phyloP scores from a whole-genome alignment of 163 green algal genomes.

The Scenedesmus sp. region DNA sequence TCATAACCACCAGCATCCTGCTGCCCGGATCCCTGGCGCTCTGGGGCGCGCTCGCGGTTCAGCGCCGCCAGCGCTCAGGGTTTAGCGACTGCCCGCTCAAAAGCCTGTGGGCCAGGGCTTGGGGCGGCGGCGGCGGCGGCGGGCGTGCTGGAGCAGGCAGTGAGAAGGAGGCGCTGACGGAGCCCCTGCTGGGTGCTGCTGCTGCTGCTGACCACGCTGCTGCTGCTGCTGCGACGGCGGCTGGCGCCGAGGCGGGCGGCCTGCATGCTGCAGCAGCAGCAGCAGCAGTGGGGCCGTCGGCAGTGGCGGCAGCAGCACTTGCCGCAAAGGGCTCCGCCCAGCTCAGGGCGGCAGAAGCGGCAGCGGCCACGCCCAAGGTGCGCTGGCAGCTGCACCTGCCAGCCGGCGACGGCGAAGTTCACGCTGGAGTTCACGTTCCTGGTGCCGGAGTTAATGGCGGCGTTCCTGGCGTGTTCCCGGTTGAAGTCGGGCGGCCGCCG shows the following conservation, averaged over 20 bases:
- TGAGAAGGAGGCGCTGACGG: background rate
- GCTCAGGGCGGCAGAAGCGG: background rate
- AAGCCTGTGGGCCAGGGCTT: background rate
- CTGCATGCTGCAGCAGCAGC: background rate
- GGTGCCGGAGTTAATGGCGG: background rate
- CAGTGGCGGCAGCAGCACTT: background rate
- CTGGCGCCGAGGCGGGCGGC: background rate
- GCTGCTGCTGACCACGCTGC: background rate
- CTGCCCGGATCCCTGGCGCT: constrained; percentile 17
- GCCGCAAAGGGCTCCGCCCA: background rate
- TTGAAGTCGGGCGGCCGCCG: background rate
- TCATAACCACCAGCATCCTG: constrained; percentile 15
- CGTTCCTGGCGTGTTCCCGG: background rate
- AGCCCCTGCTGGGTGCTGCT: background rate
- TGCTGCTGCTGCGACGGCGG: constrained; percentile 23
- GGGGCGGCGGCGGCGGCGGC: background rate
- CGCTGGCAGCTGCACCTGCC: constrained; percentile 28
- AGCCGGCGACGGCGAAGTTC: background rate
- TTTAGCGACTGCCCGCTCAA: background rate
- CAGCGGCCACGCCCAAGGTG: background rate
- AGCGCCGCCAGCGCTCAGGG: background rate
- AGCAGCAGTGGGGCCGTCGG: background rate
- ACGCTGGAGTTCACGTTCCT: background rate
- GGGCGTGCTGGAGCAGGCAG: background rate
- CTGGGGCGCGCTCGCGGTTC: background rate